Evolutionary conservation across 1,284 basidiomycete genomes (phyloP).

Genomic region (Puccinia hordei): DNA sequence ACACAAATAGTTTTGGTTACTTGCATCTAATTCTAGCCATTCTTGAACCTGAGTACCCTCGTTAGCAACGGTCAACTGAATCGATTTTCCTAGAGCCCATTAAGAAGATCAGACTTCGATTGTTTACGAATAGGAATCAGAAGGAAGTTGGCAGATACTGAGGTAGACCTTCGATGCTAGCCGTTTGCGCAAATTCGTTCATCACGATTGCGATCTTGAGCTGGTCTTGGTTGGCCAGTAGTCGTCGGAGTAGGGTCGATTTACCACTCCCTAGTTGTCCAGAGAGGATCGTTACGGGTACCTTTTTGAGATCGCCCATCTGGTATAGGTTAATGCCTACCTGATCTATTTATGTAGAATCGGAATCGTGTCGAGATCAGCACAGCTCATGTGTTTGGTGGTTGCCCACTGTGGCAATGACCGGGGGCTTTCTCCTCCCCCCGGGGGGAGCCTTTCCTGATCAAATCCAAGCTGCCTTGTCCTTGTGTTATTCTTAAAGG

Average conservation of each 20-base stretch:
- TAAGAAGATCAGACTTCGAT: background rate
- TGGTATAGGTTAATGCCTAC: too few species aligned
- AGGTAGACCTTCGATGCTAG: conserved; percentile 48
- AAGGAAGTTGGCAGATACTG: background rate
- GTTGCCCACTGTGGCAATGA: too few species aligned
- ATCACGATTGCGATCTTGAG: conserved; percentile 49
- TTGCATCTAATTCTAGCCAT: conserved; percentile 51
- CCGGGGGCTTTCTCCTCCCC: too few species aligned
- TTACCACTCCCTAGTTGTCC: conserved; percentile 50
- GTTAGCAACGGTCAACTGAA: conserved; percentile 48
- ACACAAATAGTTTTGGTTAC: background rate
- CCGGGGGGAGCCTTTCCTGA: too few species aligned
- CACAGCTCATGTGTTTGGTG: too few species aligned
- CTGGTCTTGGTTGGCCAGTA: conserved; percentile 22
- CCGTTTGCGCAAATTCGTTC: conserved; percentile 51
- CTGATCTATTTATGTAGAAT: too few species aligned
- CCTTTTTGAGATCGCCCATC: conserved; percentile 19
- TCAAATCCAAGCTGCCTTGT: too few species aligned
- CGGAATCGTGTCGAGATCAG: too few species aligned
- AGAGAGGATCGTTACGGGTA: conserved; percentile 49
- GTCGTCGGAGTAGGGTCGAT: conserved; percentile 44
- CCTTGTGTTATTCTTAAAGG: too few species aligned
- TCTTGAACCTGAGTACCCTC: conserved; percentile 49
- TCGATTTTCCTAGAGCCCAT: conserved; percentile 24
- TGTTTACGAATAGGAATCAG: background rate